Evolutionary conservation across 2,329 filamentous ascomycete species (phyloP), one percentile per base, ranked within the genome.

Genomic region (Epicoccum nigrum): DNA sequence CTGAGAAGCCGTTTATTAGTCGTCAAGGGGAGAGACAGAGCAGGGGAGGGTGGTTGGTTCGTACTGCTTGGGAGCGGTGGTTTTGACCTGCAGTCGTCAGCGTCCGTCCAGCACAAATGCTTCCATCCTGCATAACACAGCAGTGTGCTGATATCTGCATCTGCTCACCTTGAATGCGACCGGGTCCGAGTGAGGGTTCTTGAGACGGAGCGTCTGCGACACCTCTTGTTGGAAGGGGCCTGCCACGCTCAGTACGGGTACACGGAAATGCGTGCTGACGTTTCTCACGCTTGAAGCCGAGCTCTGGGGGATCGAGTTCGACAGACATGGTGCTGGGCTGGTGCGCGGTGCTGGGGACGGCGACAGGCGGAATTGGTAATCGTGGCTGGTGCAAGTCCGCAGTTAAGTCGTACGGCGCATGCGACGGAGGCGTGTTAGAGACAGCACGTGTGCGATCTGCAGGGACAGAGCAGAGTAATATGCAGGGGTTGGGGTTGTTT

Each of bases 11-110:
- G 33, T 55, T 51, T 46, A 59, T 62, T 54, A 67, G 59, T 48
- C 27, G 51, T 30, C 17, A 9, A 13, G 11, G 21, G 21, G 38
- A 59, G 59, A n/a, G n/a, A n/a, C n/a, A n/a, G n/a, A 44, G 49
- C 45, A 32, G 44, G 20, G 58, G 52, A 51, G 59, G 59, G 46
- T 34, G 51, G 48, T 16, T 54, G 51, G 49, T 41, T 76, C 88
- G 71, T 89, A 99, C 93, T 97, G 94, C 79, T 97, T 97, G 27
- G 94, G 94, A 41, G 94, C 94, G 58, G 94, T 99, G 40, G 94
- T 99, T 86, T 99, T 99, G 76, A 99, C 94, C 92, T 96, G 65
- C 27, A 33, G 30, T n/a, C 32, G 34, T 42, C 23, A 51, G 48
- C 28, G 17, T 33, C 19, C 28, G 17, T 33, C 19, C 7, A 4